Base-by-base conservation (phyloP, 495 filamentous ascomycete genomes). In the Neurospora sp. region DNA sequence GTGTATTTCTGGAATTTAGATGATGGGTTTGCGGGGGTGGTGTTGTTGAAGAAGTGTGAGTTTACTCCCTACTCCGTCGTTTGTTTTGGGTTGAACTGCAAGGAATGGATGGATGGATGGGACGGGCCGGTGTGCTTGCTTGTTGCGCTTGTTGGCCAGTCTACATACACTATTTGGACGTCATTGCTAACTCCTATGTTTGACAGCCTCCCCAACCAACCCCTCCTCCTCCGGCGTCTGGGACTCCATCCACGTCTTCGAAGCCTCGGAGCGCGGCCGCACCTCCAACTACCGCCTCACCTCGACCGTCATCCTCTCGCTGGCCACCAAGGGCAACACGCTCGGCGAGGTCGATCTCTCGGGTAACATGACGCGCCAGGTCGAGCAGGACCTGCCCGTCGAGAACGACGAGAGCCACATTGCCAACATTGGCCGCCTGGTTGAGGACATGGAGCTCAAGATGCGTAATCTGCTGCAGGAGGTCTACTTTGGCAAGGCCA, bases 391-490 rank as follows among this genome's bases (percentile, higher is more conserved):
- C 82, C 82, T 97, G 81, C 89, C 92, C 6, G 92, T 97, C 16
- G 92, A 95, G 72, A 93, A 90, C 75, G 96, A 99, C 82, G 90
- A 90, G 68, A 93, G 92, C 82, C 96, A 99, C 83, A 94, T 99
- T 74, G 92, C 92, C 69, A 99, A 99, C 81, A 93, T 98, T 74
- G 96, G 96, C 48, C 87, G 89, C 81, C 85, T 99, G 78, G 95
- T 99, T 68, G 96, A 99, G 85, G 96, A 99, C 84, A 98, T 99
- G 95, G 96, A 99, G 84, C 87, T 97, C 80, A 97, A 98, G 88
- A 99, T 99, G 96, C 90, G 96, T 69, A 99, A 98, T 80, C 81
- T 98, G 82, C 85, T 99, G 79, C 96, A 98, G 86, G 96, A 99
- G 84, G 96, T 99, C 69, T 99, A 99, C 83, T 99, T 99, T 81